phyloP scores from a whole-genome alignment of 768 basidiomycete species.

The Boletus insuetus region DNA sequence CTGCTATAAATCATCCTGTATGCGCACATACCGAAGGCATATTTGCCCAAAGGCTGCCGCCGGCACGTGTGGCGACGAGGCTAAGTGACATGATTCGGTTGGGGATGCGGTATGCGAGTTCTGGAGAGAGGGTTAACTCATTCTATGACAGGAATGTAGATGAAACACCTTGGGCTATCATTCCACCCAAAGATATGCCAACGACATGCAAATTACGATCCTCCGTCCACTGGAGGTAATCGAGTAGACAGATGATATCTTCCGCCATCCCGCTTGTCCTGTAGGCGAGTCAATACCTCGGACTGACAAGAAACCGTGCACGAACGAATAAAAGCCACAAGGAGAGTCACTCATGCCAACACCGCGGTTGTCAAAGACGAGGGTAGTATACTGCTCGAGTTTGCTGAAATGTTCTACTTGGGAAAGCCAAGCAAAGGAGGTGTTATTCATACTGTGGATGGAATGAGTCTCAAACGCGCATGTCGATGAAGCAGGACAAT shows the following conservation, averaged over 20 bases:
- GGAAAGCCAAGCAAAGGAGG: constrained; percentile 57
- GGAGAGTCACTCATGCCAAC: constrained; percentile 75
- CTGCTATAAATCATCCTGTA: neutral
- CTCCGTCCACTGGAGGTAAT: constrained; percentile 70
- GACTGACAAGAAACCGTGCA: neutral
- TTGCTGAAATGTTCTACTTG: constrained; percentile 66
- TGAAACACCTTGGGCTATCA: constrained; percentile 73
- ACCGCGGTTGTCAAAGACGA: constrained; percentile 85
- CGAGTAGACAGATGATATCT: constrained; percentile 62
- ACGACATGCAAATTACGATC: constrained; percentile 65
- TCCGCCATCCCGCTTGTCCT: constrained; percentile 80
- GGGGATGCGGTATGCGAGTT: constrained; percentile 65
- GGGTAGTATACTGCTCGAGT: constrained; percentile 51
- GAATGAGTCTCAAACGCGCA: constrained; percentile 3
- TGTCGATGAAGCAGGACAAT: neutral
- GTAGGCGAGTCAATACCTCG: neutral
- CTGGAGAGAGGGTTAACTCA: constrained; percentile 35
- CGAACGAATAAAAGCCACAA: constrained; percentile 73
- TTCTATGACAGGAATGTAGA: neutral
- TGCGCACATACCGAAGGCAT: constrained; percentile 54
- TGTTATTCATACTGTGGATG: constrained; percentile 52
- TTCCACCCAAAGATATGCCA: constrained; percentile 76
- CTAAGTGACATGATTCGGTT: constrained; percentile 64
- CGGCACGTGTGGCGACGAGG: constrained; percentile 69
- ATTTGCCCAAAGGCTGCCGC: constrained; percentile 54